Evolutionary conservation across 495 filamentous ascomycete genomes (phyloP).

Genomic region (Talaromyces ruber): DNA sequence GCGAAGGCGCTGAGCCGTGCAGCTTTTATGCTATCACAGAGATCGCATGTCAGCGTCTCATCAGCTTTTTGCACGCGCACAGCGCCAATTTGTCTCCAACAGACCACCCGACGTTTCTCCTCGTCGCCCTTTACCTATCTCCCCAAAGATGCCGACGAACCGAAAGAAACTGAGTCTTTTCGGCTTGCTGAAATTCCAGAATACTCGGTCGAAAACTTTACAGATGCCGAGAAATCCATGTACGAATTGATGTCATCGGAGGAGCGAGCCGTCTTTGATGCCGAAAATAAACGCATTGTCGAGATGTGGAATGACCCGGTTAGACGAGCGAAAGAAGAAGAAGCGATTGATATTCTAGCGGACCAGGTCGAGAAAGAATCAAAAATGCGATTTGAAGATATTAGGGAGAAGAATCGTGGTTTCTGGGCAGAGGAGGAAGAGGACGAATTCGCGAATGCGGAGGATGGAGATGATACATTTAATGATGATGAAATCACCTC

Average conservation of each 20-base stretch:
- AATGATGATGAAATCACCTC: slow-evolving; percentile 75
- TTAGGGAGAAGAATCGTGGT: slow-evolving; percentile 18
- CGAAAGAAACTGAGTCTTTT: slow-evolving; percentile 22
- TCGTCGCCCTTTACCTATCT: slow-evolving; percentile 26
- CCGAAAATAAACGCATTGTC: slow-evolving; percentile 25
- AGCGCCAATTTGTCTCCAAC: slow-evolving; percentile 4
- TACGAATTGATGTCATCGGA: slow-evolving; percentile 41
- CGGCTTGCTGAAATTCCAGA: slow-evolving; percentile 24
- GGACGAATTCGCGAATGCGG: slow-evolving; percentile 38
- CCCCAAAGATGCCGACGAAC: slow-evolving; percentile 28
- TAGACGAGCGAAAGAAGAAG: slow-evolving; percentile 21
- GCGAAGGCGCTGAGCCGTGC: slow-evolving; percentile 32
- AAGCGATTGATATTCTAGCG: slow-evolving; percentile 23
- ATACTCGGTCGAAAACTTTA: slow-evolving; percentile 32
- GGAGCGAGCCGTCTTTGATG: slow-evolving; percentile 35
- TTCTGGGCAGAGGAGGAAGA: slow-evolving; percentile 49
- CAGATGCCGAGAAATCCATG: slow-evolving; percentile 31
- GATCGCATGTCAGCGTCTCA: slow-evolving; percentile 9
- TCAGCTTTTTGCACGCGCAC: slow-evolving; percentile 7
- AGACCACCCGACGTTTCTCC: slow-evolving; percentile 29
- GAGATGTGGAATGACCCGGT: slow-evolving; percentile 30
- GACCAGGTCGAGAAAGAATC: slow-evolving; percentile 24
- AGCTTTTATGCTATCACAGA: slow-evolving; percentile 20
- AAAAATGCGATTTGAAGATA: slow-evolving; percentile 27
- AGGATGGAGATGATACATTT: slow-evolving; percentile 56